Conservation (phyloP, 441 rosid species). For the Pelargonium citronellum region DNA sequence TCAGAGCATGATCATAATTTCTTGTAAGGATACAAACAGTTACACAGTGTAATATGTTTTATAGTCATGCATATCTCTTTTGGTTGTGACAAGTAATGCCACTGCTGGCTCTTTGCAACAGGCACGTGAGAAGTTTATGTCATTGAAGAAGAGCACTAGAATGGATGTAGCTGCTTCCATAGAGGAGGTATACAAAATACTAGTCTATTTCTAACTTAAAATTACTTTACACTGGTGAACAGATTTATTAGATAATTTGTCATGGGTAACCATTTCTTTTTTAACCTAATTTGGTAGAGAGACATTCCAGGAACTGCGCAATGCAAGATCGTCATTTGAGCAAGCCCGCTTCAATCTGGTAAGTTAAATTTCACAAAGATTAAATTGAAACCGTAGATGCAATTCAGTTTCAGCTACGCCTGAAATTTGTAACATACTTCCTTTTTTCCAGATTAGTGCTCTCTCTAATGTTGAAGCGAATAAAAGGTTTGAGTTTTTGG, state of each 20-base stretch:
- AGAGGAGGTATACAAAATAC: conserved; percentile 56
- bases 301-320: conserved; percentile 77
- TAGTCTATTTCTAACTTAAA: conserved; percentile 13
- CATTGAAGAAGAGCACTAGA: conserved; percentile 77
- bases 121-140: conserved; percentile 89
- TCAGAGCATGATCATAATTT: neutral
- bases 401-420: neutral
- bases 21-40: neutral
- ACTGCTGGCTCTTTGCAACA: conserved; percentile 27
- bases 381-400: conserved; percentile 8
- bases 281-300: conserved; percentile 16
- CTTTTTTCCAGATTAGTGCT: conserved; percentile 62
- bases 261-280: conserved; percentile 23
- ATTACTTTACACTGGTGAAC: conserved; percentile 11
- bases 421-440: conserved; percentile 14
- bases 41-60: neutral
- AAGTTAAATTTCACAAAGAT: conserved; percentile 26
- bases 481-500: conserved; percentile 93
- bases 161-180: conserved; percentile 62
- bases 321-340: conserved; percentile 84
- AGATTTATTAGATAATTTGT: conserved; percentile 22
- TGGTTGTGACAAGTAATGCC: conserved; percentile 22
- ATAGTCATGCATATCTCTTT: conserved; percentile 7
- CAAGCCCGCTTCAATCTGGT: conserved; percentile 92
- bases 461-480: conserved; percentile 95